phyloP scores from a whole-genome alignment of 441 rosid species.

The Euphorbia neoarborescens region DNA sequence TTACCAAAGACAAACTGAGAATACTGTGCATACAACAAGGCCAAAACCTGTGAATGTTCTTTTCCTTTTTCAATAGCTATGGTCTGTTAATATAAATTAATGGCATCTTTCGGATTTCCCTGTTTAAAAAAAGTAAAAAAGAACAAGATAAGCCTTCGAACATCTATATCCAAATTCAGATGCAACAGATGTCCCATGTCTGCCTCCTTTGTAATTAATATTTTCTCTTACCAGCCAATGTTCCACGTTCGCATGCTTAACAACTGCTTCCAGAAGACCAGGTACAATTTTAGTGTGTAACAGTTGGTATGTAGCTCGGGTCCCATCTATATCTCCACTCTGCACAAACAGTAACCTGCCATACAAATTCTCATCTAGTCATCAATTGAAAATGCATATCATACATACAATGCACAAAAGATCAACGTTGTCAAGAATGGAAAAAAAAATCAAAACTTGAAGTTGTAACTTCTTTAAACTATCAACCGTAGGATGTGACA shows the following conservation, averaged over 20 bases:
- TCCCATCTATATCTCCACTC: conserved; percentile 69
- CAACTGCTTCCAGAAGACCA: conserved; percentile 88
- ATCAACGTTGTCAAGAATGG: no score
- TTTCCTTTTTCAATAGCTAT: conserved; percentile 92
- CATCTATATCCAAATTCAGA: conserved; percentile 8
- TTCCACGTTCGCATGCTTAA: conserved; percentile 96
- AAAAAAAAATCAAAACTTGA: no score
- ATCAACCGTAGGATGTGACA: no score
- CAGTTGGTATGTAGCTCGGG: conserved; percentile 80
- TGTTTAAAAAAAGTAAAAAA: conserved; percentile 29
- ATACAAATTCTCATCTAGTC: no score
- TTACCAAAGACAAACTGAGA: conserved; percentile 73
- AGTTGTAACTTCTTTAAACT: no score
- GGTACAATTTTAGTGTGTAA: conserved; percentile 83
- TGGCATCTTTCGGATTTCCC: conserved; percentile 76
- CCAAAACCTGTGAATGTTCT: conserved; percentile 69
- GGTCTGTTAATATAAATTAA: conserved; percentile 73
- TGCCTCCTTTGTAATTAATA: conserved; percentile 45
- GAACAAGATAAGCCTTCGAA: conserved; percentile 11
- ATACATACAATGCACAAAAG: no score
- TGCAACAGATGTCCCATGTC: conserved; percentile 65
- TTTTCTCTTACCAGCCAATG: conserved; percentile 51
- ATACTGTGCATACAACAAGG: conserved; percentile 81
- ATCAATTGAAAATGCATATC: no score
- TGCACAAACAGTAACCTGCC: no score